These are phyloP conservation scores for Allantophomopsis lycopodina DNA, from an alignment of 2,329 filamentous ascomycete genomes.

Conservation along the genomic window DNA sequence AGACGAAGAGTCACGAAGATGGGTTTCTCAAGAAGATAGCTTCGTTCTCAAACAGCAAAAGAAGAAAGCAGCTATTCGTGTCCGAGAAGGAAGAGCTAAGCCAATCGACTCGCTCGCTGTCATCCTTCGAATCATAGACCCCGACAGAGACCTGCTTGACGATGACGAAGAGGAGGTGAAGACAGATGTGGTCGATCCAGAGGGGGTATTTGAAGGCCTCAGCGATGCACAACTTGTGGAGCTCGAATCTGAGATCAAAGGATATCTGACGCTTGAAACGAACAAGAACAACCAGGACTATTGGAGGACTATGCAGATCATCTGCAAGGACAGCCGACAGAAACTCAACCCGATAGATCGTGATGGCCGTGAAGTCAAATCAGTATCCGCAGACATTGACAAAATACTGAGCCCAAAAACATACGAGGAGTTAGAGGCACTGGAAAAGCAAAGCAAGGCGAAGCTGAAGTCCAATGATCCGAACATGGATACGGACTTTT, in stretches of 20 bases:
- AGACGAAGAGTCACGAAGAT: conserved; percentile 66
- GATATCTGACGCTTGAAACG: conserved; percentile 71
- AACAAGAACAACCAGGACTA: conserved; percentile 71
- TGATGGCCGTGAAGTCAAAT: conserved; percentile 61
- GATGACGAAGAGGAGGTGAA: conserved; percentile 57
- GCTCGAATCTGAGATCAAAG: conserved; percentile 66
- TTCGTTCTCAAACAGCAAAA: conserved; percentile 96
- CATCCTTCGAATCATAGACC: conserved; percentile 77
- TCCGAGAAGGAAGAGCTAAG: conserved; percentile 79
- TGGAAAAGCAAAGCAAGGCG: conserved; percentile 75
- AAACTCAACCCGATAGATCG: conserved; percentile 44
- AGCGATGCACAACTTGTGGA: conserved; percentile 54
- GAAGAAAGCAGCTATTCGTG: conserved; percentile 92
- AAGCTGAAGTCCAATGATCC: conserved; percentile 84
- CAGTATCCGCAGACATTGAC: conserved; percentile 80
- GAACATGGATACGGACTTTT: conserved; percentile 85
- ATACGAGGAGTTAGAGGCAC: conserved; percentile 69
- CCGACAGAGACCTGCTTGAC: conserved; percentile 72
- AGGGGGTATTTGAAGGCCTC: conserved; percentile 65
- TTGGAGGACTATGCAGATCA: conserved; percentile 80
- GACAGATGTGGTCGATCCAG: conserved; percentile 67
- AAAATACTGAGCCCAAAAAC: conserved; percentile 74
- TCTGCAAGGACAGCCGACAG: conserved; percentile 64
- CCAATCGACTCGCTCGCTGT: conserved; percentile 92
- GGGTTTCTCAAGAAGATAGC: conserved; percentile 87